phyloP scores from a whole-genome alignment of 768 basidiomycete genomes.

The Boletus coccyginus region DNA sequence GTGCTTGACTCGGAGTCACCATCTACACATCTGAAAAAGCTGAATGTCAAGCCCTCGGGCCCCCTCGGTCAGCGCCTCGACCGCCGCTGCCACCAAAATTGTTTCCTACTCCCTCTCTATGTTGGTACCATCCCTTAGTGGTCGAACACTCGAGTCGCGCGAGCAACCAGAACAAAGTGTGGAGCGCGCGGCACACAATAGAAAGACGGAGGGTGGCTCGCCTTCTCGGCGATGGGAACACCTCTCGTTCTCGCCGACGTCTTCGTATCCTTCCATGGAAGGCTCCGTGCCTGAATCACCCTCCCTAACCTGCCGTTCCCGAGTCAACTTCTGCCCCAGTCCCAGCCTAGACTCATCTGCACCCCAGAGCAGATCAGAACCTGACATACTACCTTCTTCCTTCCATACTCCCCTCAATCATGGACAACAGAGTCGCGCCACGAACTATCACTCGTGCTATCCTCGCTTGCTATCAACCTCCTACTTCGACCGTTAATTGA shows the following conservation, averaged over 20 bases:
- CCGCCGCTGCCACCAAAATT: constrained; percentile 15
- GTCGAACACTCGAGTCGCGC: constrained; percentile 13
- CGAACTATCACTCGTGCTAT: constrained; percentile 61
- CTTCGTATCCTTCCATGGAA: constrained; percentile 78
- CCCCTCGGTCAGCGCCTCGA: constrained; percentile 26
- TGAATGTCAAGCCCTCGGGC: constrained; percentile 39
- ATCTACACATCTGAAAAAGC: constrained; percentile 43
- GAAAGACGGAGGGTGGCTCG: constrained; percentile 19
- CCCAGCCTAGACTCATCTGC: constrained; percentile 13
- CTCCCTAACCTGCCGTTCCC: constrained; percentile 23
- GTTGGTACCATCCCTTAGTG: constrained; percentile 18
- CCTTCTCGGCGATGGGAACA: constrained; percentile 72
- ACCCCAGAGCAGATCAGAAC: constrained; percentile 21
- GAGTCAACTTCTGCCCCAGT: constrained; percentile 4
- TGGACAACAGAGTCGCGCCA: constrained; percentile 62
- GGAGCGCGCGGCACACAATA: constrained; percentile 1
- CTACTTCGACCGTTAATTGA: constrained; percentile 80
- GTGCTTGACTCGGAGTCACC: too few relatives aligned
- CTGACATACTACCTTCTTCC: constrained; percentile 24
- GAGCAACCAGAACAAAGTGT: constrained; percentile 30
- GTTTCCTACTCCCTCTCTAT: constrained; percentile 19
- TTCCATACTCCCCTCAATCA: constrained; percentile 66
- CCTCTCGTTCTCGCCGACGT: constrained; percentile 52
- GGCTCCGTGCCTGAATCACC: constrained; percentile 53
- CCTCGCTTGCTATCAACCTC: constrained; percentile 80